Evolutionary conservation across 2,329 filamentous ascomycete species (phyloP).

Genomic region (Pseudogymnoascus sp.): DNA sequence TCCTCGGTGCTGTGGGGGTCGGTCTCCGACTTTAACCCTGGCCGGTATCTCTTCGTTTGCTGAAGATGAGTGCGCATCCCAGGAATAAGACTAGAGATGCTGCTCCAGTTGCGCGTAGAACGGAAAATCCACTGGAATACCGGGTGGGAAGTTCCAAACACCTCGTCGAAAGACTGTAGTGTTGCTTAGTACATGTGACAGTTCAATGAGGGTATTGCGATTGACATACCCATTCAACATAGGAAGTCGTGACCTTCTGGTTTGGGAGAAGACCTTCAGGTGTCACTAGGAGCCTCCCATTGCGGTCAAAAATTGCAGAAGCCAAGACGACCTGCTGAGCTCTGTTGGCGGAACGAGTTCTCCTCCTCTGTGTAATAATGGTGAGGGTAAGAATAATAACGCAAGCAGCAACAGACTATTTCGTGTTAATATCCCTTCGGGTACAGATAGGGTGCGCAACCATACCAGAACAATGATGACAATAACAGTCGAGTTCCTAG

Average conservation of each 20-base stretch:
- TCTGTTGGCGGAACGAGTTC: conserved; percentile 26
- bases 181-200: conserved; percentile 17
- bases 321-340: conserved; percentile 49
- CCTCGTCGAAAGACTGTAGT: conserved; percentile 55
- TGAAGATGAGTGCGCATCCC: conserved; percentile 68
- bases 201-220: neutral
- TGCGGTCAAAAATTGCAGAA: conserved; percentile 59
- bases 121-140: conserved; percentile 85
- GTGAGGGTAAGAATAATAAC: conserved; percentile 48
- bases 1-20: conserved; percentile 47
- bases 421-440: conserved; percentile 11
- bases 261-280: conserved; percentile 63
- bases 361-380: conserved; percentile 39
- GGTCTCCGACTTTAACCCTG: conserved; percentile 33
- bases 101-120: conserved; percentile 69
- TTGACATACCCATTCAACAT: conserved; percentile 52
- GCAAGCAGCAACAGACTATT: conserved; percentile 56
- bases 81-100: conserved; percentile 59
- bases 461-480: conserved; percentile 49
- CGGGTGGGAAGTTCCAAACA: conserved; percentile 68
- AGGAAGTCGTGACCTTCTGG: conserved; percentile 72
- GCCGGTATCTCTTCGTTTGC: conserved; percentile 32
- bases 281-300: conserved; percentile 61
- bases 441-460: conserved; percentile 10
- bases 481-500: conserved; percentile 39